phyloP scores from a whole-genome alignment of 306 rosid genomes.

The Abrus precatorius region DNA sequence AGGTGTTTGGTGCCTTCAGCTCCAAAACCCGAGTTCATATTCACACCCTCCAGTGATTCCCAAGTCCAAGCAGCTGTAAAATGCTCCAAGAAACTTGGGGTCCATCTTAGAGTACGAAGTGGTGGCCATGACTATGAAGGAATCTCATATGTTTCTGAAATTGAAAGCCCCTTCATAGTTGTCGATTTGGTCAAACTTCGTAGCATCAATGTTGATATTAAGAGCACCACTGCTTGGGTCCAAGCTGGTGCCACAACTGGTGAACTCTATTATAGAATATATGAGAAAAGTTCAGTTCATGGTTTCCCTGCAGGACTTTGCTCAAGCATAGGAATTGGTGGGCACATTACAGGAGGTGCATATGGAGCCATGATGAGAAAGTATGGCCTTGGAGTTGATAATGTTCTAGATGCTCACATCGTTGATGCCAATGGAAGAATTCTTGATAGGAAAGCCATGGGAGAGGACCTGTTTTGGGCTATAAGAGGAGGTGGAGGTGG shows the following conservation, averaged over 20 bases:
- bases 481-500: conserved; percentile 81
- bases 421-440: conserved; percentile 64
- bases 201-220: conserved; percentile 47
- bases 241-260: conserved; percentile 75
- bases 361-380: conserved; percentile 74
- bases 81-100: conserved; percentile 54
- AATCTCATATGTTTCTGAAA: conserved; percentile 57
- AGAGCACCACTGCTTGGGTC: conserved; percentile 68
- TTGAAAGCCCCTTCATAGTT: conserved; percentile 59
- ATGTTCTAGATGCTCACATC: conserved; percentile 63
- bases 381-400: conserved; percentile 72
- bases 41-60: conserved; percentile 56
- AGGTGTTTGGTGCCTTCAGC: conserved; percentile 57
- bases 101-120: conserved; percentile 67
- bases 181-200: conserved; percentile 59
- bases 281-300: conserved; percentile 53
- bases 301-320: conserved; percentile 74
- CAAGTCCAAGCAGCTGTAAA: conserved; percentile 64
- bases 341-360: conserved; percentile 82
- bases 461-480: conserved; percentile 80
- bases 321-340: conserved; percentile 69
- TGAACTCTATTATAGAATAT: conserved; percentile 66
- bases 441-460: conserved; percentile 68
- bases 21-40: conserved; percentile 77
- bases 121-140: conserved; percentile 82